Conservation (phyloP, 2,329 filamentous ascomycete species). For the Phaeosphaeria sp. region DNA sequence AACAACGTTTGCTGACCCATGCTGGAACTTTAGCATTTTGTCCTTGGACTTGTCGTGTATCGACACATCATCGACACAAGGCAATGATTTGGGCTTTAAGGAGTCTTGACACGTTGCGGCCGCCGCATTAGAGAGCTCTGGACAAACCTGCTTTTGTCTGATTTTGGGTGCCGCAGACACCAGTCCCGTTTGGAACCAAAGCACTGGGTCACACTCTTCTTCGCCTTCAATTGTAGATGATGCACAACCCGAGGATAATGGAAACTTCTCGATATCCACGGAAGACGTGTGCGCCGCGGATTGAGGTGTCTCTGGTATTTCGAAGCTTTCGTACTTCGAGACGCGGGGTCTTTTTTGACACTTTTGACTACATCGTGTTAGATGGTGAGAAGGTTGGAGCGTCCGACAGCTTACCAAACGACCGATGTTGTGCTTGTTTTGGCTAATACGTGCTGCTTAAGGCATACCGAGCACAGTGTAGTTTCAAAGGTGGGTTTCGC, state of each 20-base stretch:
- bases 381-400: background rate
- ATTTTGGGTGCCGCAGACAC: slow-evolving; percentile 2
- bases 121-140: background rate
- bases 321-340: slow-evolving; percentile 1
- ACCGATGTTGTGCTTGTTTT: background rate
- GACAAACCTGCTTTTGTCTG: slow-evolving; percentile 5
- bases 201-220: background rate
- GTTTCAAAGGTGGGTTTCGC: background rate
- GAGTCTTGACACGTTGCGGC: background rate
- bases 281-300: background rate
- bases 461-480: slow-evolving; percentile 18
- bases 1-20: background rate
- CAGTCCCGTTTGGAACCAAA: slow-evolving; percentile 9
- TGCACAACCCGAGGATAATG: background rate
- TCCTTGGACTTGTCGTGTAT: background rate
- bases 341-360: slow-evolving; percentile 14
- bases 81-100: background rate
- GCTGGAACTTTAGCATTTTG: background rate
- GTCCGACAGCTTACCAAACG: slow-evolving; percentile 15
- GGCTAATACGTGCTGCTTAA: slow-evolving; percentile 9
- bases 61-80: background rate
- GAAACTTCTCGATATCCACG: background rate
- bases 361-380: slow-evolving; percentile 2
- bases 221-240: background rate
- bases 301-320: slow-evolving; percentile 25